phyloP scores from a whole-genome alignment of 495 filamentous ascomycete species.

The Trichoderma erinaceum region DNA sequence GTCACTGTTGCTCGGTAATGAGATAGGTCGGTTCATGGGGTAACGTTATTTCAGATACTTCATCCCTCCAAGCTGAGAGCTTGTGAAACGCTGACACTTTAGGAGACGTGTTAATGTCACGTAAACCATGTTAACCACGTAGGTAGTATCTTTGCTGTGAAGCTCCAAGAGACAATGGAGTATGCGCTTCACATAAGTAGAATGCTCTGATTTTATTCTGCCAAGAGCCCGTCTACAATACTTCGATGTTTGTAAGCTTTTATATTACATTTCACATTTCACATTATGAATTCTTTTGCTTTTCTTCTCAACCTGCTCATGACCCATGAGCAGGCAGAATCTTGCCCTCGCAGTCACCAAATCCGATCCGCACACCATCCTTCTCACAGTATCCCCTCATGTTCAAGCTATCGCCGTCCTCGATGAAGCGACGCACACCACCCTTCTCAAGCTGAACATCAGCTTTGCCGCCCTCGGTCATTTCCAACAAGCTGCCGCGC shows the following conservation, averaged over 20 bases:
- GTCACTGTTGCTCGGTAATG: not conserved
- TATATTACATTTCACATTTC: not conserved
- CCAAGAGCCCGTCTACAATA: not conserved
- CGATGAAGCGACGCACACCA: constrained; percentile 67
- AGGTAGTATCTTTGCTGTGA: no score
- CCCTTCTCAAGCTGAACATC: constrained; percentile 61
- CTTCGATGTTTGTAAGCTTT: no score
- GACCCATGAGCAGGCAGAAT: constrained; percentile 26
- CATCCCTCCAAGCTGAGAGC: not conserved
- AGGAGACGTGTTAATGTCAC: no score
- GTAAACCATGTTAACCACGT: no score
- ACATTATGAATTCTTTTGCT: not conserved
- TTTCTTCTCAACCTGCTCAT: not conserved
- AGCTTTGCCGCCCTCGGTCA: constrained; percentile 60
- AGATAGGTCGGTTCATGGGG: not conserved
- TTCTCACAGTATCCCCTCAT: constrained; percentile 60
- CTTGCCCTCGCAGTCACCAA: constrained; percentile 62
- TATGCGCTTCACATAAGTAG: no score
- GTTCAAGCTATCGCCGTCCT: constrained; percentile 76
- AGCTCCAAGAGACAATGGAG: no score
- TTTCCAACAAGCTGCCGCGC: constrained; percentile 75
- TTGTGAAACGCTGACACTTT: no score
- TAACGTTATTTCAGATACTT: not conserved
- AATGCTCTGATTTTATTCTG: not conserved
- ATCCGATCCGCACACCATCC: constrained; percentile 58